Base-by-base conservation (phyloP, 768 basidiomycete genomes). In the Brasilioporus rufonigricans region DNA sequence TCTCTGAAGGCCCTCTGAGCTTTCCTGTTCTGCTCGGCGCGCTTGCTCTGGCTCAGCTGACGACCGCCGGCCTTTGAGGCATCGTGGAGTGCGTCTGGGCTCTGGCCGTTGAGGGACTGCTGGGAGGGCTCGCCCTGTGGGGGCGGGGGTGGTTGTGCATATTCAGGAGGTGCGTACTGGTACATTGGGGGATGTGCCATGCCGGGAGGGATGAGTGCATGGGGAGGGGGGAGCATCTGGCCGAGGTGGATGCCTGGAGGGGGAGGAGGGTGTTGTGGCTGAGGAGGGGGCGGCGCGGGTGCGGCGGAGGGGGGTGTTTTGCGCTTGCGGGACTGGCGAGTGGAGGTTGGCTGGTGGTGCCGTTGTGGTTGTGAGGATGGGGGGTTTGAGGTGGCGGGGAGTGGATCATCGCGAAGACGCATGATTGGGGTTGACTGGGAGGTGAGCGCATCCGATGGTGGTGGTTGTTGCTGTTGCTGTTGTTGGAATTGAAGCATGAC, bases 11-110 rank as follows among this genome's bases (percentile, higher is more conserved):
- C 93, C 39, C 93, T 80, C 73, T 97, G 93, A 0, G 93, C 93
- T 71, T 93, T 94, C 62, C 93, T 80, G 70, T 97, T 97, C 75
- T 97, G 93, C 65, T 95, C 93, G 40, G 93, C 93, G 11, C 93
- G 83, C 67, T 93, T 94, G 67, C 85, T 89, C 65, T 80, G 83
- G 70, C 87, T 90, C 47, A 93, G 76, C 12, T 83, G 73, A 44
- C 91, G 77, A 24, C 79, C 79, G 19, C 73, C 70, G 3, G 43
- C 16, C 56, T 67, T 67, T 44, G 19, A 0, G 14, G n/a, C n/a
- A n/a, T 52, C 49, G 55, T 57, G 32, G 31, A 29, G 46, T 1
- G 10, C 32, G 26, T 62, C 62, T 18, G 16, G 1, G 27, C 41
- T 18, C 36, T 66, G 55, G 12, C 60, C 71, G 33, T 70, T 56